A percentile compares a stretch with the other conserved stretches of the same genome.
Evolutionary conservation across 768 basidiomycete genomes (phyloP).

Genomic region (Porphyrellus cyaneotinctus): DNA sequence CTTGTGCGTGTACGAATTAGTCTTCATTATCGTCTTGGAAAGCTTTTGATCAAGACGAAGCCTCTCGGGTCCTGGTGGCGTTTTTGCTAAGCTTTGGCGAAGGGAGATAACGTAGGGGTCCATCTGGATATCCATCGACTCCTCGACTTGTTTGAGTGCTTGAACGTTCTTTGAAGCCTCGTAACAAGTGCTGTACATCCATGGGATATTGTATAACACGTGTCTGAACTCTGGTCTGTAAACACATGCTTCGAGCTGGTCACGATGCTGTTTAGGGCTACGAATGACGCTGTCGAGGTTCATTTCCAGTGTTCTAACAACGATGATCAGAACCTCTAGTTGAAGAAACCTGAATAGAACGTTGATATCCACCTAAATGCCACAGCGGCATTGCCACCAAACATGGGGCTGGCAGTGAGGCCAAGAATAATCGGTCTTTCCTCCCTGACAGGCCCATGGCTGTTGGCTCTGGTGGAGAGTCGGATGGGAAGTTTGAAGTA

Average conservation of each 20-base stretch:
- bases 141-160: constrained; percentile 40
- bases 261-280: constrained; percentile 52
- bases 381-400: constrained; percentile 60
- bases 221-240: constrained; percentile 64
- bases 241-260: constrained; percentile 56
- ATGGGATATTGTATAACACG: constrained; percentile 41
- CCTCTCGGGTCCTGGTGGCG: constrained; percentile 39
- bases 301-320: constrained; percentile 52
- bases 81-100: constrained; percentile 41
- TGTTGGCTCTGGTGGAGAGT: constrained; percentile 7
- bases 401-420: constrained; percentile 81
- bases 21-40: constrained; percentile 54
- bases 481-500: constrained; percentile 53
- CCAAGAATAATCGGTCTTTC: constrained; percentile 65
- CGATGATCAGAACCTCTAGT: constrained; percentile 6
- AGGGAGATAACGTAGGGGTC: constrained; percentile 61
- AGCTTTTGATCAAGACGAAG: constrained; percentile 59
- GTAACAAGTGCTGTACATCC: constrained; percentile 24
- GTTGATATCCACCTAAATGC: constrained; percentile 51
- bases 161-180: constrained; percentile 51
- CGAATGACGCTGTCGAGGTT: constrained; percentile 69
- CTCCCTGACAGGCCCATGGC: constrained; percentile 26
- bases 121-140: constrained; percentile 53
- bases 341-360: not conserved
- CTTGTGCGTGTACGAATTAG: constrained; percentile 61